Base-by-base conservation (phyloP, 2,329 filamentous ascomycete species). In the Penicillium fuscoglaucum region DNA sequence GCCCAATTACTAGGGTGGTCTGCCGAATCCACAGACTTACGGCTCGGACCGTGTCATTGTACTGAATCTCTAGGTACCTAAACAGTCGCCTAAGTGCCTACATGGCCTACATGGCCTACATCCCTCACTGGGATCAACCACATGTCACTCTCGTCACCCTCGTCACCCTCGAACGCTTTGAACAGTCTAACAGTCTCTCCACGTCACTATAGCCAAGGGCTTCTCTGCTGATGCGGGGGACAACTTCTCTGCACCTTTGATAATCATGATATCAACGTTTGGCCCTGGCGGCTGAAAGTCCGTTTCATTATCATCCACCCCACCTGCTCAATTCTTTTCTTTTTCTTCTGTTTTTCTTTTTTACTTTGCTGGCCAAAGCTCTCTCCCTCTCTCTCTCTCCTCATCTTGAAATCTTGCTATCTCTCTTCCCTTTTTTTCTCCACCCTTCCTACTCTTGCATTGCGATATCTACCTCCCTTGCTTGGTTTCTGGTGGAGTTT, bases 121-220 rank as follows among this genome's bases (percentile, higher is more conserved):
- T 47, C 8, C 19, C 4, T n/a, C 13, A 17, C 41, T 44, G 4
- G 24, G 24, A 10, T 33, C 13, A 9, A 33, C 45, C 19, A 33
- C 45, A 33, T 47, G 45, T 19, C 44, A 46, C 28, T 4, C 28
- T 31, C 44, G 7, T 21, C 19, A 21, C 17, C 6, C 28, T 31
- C 28, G 12, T 43, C 49, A 31, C 13, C 26, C 37, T 52, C n/a
- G 37, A 52, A 26, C 15, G 28, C 39, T 52, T 52, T 41, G 50
- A 66, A 70, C 66, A 65, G 62, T 62, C 64, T 61, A 66, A 72
- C 65, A 64, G 62, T 63, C 64, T 61, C 58, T 70, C 69, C 69
- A 72, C 71, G 70, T 73, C 71, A 73, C 66, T 35, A 35, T 35
- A 15, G 21, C 6, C 19, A 39, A 40, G 37, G 26, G 43, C 43